Conservation (phyloP, 768 basidiomycete genomes). For the Rhodosporidiobolus odoratus region DNA sequence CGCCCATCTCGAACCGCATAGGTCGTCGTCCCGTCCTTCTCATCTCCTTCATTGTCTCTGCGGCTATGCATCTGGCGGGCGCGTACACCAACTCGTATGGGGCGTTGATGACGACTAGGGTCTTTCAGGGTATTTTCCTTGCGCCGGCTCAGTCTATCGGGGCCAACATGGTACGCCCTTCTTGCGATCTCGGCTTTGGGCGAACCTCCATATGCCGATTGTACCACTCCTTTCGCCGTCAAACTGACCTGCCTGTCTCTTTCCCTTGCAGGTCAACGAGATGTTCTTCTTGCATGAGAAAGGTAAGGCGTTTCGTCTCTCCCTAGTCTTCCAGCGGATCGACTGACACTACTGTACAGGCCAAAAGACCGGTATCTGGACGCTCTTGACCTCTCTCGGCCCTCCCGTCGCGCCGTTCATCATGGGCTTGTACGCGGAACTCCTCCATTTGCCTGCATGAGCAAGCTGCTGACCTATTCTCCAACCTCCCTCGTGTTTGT, state of each 20-base stretch:
- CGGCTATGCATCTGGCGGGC: slow-evolving; percentile 23
- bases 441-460: neutral
- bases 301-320: neutral
- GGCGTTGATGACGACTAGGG: slow-evolving; percentile 27
- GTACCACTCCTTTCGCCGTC: too few species aligned
- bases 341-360: neutral
- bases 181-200: too few species aligned
- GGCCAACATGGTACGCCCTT: slow-evolving; percentile 16
- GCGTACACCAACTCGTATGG: slow-evolving; percentile 31
- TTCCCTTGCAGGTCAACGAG: too few species aligned
- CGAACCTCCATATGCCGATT: too few species aligned
- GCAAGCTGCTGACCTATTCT: neutral
- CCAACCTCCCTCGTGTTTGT: neutral
- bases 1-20: slow-evolving; percentile 24
- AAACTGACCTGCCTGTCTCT: too few species aligned
- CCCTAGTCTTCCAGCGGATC: neutral
- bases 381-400: slow-evolving; percentile 25
- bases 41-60: slow-evolving; percentile 4
- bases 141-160: slow-evolving; percentile 27
- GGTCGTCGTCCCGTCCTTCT: slow-evolving; percentile 34
- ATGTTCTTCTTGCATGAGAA: slow-evolving; percentile 39
- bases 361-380: slow-evolving; percentile 30
- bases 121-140: slow-evolving; percentile 33
- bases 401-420: slow-evolving; percentile 18
- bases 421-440: neutral